Conservation (phyloP, 2,329 filamentous ascomycete species). For the Thermochaetoides dissita region DNA sequence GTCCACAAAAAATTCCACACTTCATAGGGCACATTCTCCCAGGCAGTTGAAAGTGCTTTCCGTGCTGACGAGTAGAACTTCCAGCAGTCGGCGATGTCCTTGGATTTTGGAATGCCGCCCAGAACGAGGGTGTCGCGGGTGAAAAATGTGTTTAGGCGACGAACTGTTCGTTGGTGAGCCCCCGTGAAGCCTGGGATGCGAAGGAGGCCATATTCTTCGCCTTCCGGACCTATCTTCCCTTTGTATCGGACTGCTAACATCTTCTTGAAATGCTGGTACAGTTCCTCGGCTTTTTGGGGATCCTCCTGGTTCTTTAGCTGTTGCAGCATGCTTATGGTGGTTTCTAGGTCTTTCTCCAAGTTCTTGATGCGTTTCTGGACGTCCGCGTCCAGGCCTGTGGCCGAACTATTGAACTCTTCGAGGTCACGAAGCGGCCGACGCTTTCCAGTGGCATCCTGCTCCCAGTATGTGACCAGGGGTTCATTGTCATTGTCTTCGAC, state of each 20-base stretch:
- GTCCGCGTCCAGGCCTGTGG: constrained; percentile 13
- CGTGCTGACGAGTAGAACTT: constrained; percentile 35
- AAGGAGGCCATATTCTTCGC: constrained; percentile 11
- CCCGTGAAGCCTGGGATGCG: constrained; percentile 14
- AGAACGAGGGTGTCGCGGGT: constrained; percentile 22
- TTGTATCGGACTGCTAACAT: constrained; percentile 19
- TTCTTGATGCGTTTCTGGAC: constrained; percentile 13
- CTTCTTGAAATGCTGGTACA: constrained; percentile 22
- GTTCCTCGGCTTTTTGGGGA: constrained; percentile 18
- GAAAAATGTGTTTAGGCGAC: constrained; percentile 19
- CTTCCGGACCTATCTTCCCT: constrained; percentile 18
- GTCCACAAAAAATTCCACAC: constrained; percentile 56
- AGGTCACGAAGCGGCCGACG: constrained; percentile 8
- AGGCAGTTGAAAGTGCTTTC: constrained; percentile 28
- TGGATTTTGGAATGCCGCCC: constrained; percentile 19
- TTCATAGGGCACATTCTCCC: constrained; percentile 42
- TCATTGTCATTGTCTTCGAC: too few relatives aligned
- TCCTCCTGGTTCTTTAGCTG: constrained; percentile 16
- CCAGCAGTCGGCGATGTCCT: constrained; percentile 26
- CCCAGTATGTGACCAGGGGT: constrained; percentile 13
- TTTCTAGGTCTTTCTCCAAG: constrained; percentile 22
- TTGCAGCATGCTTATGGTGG: constrained; percentile 16
- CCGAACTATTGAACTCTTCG: constrained; percentile 12
- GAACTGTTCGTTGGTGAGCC: constrained; percentile 12
- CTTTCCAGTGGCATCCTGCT: constrained; percentile 46